Conservation (phyloP, 306 rosid genomes). For the Trifolium dubium region DNA sequence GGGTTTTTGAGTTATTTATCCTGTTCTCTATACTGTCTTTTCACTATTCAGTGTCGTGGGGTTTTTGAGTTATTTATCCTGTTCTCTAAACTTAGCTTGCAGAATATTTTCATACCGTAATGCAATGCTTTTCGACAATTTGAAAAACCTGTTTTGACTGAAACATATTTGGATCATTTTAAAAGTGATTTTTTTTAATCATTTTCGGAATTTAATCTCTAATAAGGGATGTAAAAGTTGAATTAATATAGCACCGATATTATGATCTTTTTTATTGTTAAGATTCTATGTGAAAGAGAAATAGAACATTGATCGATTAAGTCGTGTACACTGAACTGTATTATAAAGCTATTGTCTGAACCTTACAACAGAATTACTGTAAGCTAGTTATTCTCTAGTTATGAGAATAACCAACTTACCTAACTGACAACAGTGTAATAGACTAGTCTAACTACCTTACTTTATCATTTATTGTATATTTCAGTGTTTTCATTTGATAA, state of each 20-base stretch:
- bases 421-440: not conserved
- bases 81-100: not conserved
- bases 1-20: not conserved
- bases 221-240: conserved; percentile 25
- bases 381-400: conserved; percentile 11
- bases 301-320: conserved; percentile 1
- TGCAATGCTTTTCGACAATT: conserved; percentile 13
- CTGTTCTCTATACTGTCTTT: not conserved
- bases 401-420: conserved; percentile 1
- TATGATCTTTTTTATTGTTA: conserved; percentile 5
- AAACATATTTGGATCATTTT: conserved; percentile 23
- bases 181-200: conserved; percentile 2
- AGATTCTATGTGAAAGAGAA: not conserved
- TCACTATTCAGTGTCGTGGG: not conserved
- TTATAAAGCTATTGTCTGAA: not conserved
- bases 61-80: not conserved
- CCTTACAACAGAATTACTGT: not conserved
- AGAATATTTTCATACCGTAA: not conserved
- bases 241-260: conserved; percentile 24
- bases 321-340: not conserved
- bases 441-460: not conserved
- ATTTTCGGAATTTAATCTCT: conserved; percentile 22
- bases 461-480: conserved; percentile 12
- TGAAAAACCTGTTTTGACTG: conserved; percentile 26
- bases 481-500: conserved; percentile 22